phyloP scores from a whole-genome alignment of 768 basidiomycete species.

The Tricholoma sp. region DNA sequence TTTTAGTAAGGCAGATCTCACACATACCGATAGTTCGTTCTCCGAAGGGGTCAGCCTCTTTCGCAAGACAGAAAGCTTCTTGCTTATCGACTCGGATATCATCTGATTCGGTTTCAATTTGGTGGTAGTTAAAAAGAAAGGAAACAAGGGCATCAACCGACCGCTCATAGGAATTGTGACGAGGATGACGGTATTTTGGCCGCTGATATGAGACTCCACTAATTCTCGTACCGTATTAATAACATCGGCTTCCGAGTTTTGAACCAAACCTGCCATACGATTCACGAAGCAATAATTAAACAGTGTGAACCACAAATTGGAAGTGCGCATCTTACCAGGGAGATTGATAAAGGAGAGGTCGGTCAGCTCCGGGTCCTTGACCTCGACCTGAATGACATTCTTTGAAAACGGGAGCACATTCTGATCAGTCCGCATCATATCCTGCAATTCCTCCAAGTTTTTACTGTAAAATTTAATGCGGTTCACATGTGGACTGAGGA shows the following conservation, averaged over 20 bases:
- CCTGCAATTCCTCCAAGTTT: conserved; percentile 19
- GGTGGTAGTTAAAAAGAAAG: not conserved
- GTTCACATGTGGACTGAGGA: conserved; percentile 39
- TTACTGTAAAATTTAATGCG: conserved; percentile 19
- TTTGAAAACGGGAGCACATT: conserved; percentile 27
- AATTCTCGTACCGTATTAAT: conserved; percentile 44
- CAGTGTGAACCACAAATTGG: not conserved
- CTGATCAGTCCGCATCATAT: not conserved
- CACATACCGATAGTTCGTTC: conserved; percentile 46
- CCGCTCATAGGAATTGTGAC: conserved; percentile 52
- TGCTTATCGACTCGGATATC: conserved; percentile 60
- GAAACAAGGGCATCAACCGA: conserved; percentile 13
- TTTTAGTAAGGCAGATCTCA: not conserved
- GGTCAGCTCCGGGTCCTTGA: conserved; percentile 32
- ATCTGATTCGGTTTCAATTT: conserved; percentile 26
- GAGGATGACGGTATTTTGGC: conserved; percentile 43
- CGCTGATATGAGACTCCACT: conserved; percentile 40
- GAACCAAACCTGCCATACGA: conserved; percentile 37
- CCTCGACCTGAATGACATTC: conserved; percentile 37
- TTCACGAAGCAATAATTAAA: not conserved
- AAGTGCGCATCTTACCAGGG: conserved; percentile 21
- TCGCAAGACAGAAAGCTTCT: conserved; percentile 44
- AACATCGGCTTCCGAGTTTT: conserved; percentile 38
- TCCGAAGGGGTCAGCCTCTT: conserved; percentile 40
- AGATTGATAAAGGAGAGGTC: conserved; percentile 34